Conservation (phyloP, 352 stramenopile genomes). For the Phytophthora quininea region DNA sequence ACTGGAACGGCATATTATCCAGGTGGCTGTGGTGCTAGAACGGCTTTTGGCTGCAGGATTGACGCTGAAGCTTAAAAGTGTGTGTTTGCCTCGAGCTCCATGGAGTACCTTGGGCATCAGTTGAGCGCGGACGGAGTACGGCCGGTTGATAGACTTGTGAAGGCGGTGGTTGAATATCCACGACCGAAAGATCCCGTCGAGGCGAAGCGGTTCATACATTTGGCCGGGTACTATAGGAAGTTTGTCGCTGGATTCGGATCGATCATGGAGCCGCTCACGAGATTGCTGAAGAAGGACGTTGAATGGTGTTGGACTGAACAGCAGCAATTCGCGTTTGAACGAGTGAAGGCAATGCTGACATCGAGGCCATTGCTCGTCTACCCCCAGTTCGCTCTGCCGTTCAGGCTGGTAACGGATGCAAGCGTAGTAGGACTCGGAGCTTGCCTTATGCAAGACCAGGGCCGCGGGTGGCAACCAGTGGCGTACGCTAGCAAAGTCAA, state of each 20-base stretch:
- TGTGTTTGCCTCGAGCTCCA: slow-evolving; percentile 6
- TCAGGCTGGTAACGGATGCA: slow-evolving; percentile 31
- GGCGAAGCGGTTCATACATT: slow-evolving; percentile 23
- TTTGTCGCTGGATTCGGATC: slow-evolving; percentile 25
- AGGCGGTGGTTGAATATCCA: slow-evolving; percentile 6
- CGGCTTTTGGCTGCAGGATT: too few relatives aligned
- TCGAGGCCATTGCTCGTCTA: slow-evolving; percentile 14
- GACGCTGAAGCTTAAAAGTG: slow-evolving; percentile 37
- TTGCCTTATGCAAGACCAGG: slow-evolving; percentile 25
- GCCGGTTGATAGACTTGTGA: slow-evolving; percentile 2
- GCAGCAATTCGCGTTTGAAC: slow-evolving; percentile 19
- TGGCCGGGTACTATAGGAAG: slow-evolving; percentile 24
- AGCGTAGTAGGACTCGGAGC: slow-evolving; percentile 17
- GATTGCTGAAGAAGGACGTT: slow-evolving; percentile 20
- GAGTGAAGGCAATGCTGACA: slow-evolving; percentile 17
- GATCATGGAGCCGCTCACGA: slow-evolving; percentile 17
- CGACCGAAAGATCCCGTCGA: slow-evolving; percentile 5
- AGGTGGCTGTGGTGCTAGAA: too few relatives aligned
- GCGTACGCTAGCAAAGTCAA: slow-evolving; percentile 27
- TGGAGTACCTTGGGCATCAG: slow-evolving; percentile 33
- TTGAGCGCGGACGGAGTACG: slow-evolving; percentile 5
- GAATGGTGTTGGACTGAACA: slow-evolving; percentile 24
- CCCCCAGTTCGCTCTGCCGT: slow-evolving; percentile 26
- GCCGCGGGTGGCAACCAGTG: slow-evolving; percentile 5
- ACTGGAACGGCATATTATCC: too few relatives aligned